phyloP scores from a whole-genome alignment of 1,284 basidiomycete species.

The Vanrija sp. region DNA sequence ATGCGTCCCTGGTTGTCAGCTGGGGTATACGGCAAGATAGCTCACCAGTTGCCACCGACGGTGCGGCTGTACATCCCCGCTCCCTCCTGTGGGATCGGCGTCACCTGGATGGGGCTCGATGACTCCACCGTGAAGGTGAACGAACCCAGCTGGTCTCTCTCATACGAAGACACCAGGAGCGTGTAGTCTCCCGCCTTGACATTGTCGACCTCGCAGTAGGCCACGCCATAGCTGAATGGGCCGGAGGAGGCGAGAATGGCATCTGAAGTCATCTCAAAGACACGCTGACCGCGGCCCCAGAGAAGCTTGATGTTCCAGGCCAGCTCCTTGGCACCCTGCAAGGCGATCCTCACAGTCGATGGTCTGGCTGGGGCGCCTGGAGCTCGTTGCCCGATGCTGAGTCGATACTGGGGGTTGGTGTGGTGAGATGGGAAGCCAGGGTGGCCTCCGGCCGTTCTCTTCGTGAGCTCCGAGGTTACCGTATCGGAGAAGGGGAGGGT shows the following conservation, averaged over 20 bases:
- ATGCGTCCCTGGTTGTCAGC: slow-evolving; percentile 51
- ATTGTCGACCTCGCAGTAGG: slow-evolving; percentile 54
- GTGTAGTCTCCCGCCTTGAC: slow-evolving; percentile 73
- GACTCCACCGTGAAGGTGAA: slow-evolving; percentile 65
- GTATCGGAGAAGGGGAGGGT: slow-evolving; percentile 32
- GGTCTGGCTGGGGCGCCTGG: slow-evolving; percentile 32
- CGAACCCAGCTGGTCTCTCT: slow-evolving; percentile 62
- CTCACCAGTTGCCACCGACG: slow-evolving; percentile 66
- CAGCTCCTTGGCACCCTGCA: slow-evolving; percentile 61
- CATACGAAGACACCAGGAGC: slow-evolving; percentile 75
- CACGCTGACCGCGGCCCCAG: slow-evolving; percentile 69
- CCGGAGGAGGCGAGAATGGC: slow-evolving; percentile 54
- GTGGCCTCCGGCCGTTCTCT: slow-evolving; percentile 77
- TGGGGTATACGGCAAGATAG: slow-evolving; percentile 7
- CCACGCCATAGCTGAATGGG: slow-evolving; percentile 74
- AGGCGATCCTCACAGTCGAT: slow-evolving; percentile 54
- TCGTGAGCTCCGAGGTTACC: slow-evolving; percentile 59
- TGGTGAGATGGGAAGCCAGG: slow-evolving; percentile 73
- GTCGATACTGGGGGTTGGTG: slow-evolving; percentile 81
- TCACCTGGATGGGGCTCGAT: slow-evolving; percentile 51
- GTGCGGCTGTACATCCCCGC: slow-evolving; percentile 80
- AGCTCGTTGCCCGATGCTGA: slow-evolving; percentile 53
- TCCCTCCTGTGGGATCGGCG: slow-evolving; percentile 63
- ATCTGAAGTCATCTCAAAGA: slow-evolving; percentile 56
- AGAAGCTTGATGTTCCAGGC: slow-evolving; percentile 71